Conservation (phyloP, 2,329 filamentous ascomycete genomes). For the Aureobasidium lini region DNA sequence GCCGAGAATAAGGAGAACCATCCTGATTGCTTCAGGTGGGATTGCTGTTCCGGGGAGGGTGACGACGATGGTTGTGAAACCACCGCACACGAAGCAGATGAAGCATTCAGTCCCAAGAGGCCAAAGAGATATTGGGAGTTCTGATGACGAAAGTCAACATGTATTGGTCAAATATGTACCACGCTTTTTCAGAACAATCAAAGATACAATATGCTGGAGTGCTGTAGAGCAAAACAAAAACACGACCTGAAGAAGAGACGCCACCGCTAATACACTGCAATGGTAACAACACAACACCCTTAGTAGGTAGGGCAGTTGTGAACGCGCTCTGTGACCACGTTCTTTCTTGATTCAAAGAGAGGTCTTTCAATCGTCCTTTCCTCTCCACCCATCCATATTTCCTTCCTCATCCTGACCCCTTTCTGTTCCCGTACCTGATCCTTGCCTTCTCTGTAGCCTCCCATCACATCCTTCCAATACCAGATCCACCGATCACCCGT, state of each 20-base stretch:
- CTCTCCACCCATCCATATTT: not conserved
- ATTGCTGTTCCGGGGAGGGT: not conserved
- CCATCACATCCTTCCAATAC: not conserved
- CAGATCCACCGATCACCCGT: not conserved
- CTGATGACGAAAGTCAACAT: not conserved
- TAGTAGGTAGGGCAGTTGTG: not conserved
- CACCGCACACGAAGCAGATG: not conserved
- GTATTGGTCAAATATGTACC: not conserved
- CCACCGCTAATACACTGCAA: constrained; percentile 8
- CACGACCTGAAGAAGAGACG: not conserved
- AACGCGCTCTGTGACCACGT: not conserved
- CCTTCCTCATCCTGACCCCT: not conserved
- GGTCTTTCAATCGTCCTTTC: not conserved
- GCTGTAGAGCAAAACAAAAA: not conserved
- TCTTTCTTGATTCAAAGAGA: not conserved
- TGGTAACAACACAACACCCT: not conserved
- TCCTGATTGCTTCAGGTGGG: not conserved
- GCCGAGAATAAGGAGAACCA: not conserved
- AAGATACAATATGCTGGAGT: not conserved
- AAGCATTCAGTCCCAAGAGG: not conserved
- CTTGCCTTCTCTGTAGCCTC: not conserved
- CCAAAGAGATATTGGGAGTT: not conserved
- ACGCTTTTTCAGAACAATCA: not conserved
- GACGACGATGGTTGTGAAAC: not conserved
- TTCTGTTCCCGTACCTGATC: not conserved